Percentiles rank a stretch among this genome's conserved stretches.
phyloP scores from a whole-genome alignment of 768 basidiomycete species.

The Mycena galopus region DNA sequence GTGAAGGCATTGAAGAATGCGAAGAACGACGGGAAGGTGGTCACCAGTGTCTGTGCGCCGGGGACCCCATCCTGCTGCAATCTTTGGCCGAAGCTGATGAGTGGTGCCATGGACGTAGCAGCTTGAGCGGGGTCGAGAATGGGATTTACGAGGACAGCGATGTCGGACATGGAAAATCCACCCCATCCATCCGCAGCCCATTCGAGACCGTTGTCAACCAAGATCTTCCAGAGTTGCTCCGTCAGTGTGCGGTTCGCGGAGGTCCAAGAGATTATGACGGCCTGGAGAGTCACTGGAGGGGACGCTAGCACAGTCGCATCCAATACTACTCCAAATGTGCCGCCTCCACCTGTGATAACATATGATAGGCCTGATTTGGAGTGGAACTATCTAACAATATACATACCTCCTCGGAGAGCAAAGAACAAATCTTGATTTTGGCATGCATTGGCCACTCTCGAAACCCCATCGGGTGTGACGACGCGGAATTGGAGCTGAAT shows the following conservation, averaged over 20 bases:
- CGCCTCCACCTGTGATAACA: constrained; percentile 52
- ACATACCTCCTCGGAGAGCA: constrained; percentile 60
- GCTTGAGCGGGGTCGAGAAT: constrained; percentile 52
- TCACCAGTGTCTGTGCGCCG: constrained; percentile 46
- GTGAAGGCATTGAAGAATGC: constrained; percentile 20
- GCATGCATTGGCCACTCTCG: constrained; percentile 60
- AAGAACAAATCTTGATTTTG: constrained; percentile 67
- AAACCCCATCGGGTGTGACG: constrained; percentile 65
- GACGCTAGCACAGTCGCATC: constrained; percentile 51
- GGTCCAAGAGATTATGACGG: constrained; percentile 49
- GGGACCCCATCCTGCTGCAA: constrained; percentile 41
- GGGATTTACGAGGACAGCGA: constrained; percentile 59
- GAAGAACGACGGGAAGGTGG: constrained; percentile 57
- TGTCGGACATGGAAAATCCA: constrained; percentile 53
- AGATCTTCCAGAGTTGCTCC: constrained; percentile 50
- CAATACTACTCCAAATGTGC: constrained; percentile 60
- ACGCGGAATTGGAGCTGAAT: constrained; percentile 61
- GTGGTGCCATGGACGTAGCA: constrained; percentile 53
- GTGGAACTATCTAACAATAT: neutral
- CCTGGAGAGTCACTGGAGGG: constrained; percentile 51
- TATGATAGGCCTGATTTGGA: neutral
- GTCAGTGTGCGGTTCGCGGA: constrained; percentile 44
- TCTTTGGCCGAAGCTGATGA: constrained; percentile 51
- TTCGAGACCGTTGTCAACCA: constrained; percentile 53
- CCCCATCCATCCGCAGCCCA: constrained; percentile 65